Conservation (phyloP, 768 basidiomycete species). For the Amanita polypyramis region DNA sequence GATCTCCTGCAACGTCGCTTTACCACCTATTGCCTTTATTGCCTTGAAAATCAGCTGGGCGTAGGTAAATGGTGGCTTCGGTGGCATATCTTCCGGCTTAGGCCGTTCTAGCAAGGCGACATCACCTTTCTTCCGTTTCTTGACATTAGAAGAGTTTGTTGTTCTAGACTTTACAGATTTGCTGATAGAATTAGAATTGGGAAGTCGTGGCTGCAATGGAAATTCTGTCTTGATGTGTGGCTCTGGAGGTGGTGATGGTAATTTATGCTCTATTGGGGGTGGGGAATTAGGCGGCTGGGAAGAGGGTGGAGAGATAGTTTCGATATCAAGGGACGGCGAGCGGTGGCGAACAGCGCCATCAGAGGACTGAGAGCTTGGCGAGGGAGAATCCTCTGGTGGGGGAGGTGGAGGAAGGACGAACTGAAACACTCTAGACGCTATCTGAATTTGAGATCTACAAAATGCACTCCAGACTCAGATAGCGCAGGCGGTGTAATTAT, state of each 20-base stretch:
- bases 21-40: conserved; percentile 70
- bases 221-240: conserved; percentile 11
- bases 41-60: conserved; percentile 87
- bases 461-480: conserved; percentile 11
- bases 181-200: conserved; percentile 51
- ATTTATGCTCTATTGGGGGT: conserved; percentile 31
- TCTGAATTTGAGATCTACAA: conserved; percentile 86
- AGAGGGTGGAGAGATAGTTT: conserved; percentile 73
- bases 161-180: conserved; percentile 27
- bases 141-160: conserved; percentile 23
- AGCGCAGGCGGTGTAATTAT: neutral
- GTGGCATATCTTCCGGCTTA: conserved; percentile 69
- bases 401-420: conserved; percentile 90
- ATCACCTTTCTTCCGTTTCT: conserved; percentile 67
- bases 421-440: conserved; percentile 93
- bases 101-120: conserved; percentile 29
- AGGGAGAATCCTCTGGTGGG: conserved; percentile 70
- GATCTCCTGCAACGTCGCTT: conserved; percentile 87
- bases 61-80: conserved; percentile 86
- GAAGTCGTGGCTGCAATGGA: conserved; percentile 39
- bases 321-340: conserved; percentile 77
- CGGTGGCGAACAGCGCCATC: conserved; percentile 39
- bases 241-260: conserved; percentile 26
- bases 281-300: conserved; percentile 70
- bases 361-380: conserved; percentile 69